Evolutionary conservation across 495 filamentous ascomycete species (phyloP), one percentile per base, ranked within the genome.

Genomic region (Sphaerosporella brunnea): DNA sequence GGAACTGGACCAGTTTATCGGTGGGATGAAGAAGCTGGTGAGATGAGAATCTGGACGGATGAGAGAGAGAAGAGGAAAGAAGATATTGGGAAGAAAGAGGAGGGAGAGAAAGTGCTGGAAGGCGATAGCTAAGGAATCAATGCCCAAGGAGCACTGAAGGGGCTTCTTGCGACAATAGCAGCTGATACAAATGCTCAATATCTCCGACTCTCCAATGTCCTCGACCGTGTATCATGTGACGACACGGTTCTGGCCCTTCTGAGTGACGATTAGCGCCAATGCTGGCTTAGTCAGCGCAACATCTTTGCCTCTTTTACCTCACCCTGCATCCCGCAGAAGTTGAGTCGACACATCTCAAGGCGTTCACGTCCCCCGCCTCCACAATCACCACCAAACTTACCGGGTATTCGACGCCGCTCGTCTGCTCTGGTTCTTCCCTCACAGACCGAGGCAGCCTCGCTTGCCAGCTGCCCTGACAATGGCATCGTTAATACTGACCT

Each of bases 1-100:
- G 80, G 82, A 0, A 64, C 59, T 38, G 78, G 80, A 8, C 64
- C 56, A 2, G 68, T 77, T 4, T 80, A 71, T 62, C 65, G 65
- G 54, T 84, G 80, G 80, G 66, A 76, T 61, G 64, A 66, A 10
- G 53, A 13, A 16, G 56, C 49, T 44, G 53, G 66, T 51, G 67
- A 74, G 63, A 83, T 83, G 78, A 63, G 59, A 45, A 51, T 59
- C 18, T 73, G 67, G 68, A 60, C 54, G 26, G 20, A 25, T 23
- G 32, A 16, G 30, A 24, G 18, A 10, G 43, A 49, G 34, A 16
- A n/a, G 37, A n/a, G n/a, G n/a, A n/a, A n/a, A n/a, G n/a, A n/a
- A n/a, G n/a, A n/a, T n/a, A n/a, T n/a, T n/a, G n/a, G n/a, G n/a
- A n/a, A n/a, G n/a, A n/a, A n/a, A n/a, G n/a, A n/a, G n/a, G n/a